Conservation (phyloP, 73 alveolate species). For the Diophrys sp. region DNA sequence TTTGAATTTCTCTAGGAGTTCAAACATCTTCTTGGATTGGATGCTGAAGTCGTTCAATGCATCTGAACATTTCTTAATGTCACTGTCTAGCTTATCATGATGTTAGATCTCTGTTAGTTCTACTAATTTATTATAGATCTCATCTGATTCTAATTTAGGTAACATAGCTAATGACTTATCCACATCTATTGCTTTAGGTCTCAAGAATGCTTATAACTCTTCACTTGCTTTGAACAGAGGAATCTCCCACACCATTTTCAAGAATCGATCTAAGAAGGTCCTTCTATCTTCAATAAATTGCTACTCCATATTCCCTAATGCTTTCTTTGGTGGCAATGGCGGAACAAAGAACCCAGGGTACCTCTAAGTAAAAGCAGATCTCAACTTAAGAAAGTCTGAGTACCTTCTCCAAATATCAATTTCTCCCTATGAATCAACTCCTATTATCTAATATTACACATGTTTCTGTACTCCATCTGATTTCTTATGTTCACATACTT, state of each 20-base stretch:
- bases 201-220: conserved; percentile 39
- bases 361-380: conserved; percentile 27
- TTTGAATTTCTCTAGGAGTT: conserved; percentile 11
- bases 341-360: conserved; percentile 74
- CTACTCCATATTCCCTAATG: conserved; percentile 41
- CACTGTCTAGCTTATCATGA: conserved; percentile 16
- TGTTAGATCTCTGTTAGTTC: conserved; percentile 5
- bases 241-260: conserved; percentile 19
- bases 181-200: conserved; percentile 40
- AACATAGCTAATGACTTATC: conserved; percentile 20
- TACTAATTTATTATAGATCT: conserved; percentile 13
- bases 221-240: conserved; percentile 39
- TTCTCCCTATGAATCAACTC: conserved; percentile 28
- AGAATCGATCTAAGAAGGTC: conserved; percentile 39
- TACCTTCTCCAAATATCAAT: conserved; percentile 55
- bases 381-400: conserved; percentile 48
- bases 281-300: conserved; percentile 47
- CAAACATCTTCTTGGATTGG: conserved; percentile 7
- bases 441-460: conserved; percentile 14
- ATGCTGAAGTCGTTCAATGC: conserved; percentile 9
- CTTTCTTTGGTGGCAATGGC: conserved; percentile 65
- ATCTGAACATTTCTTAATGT: conserved; percentile 12
- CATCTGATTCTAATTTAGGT: conserved; percentile 27
- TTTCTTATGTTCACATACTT: not conserved
- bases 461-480: conserved; percentile 10